Percentiles rank a stretch among this genome's conserved stretches.
phyloP scores from a whole-genome alignment of 208 protist genomes.

The Trichomonas tenax region DNA sequence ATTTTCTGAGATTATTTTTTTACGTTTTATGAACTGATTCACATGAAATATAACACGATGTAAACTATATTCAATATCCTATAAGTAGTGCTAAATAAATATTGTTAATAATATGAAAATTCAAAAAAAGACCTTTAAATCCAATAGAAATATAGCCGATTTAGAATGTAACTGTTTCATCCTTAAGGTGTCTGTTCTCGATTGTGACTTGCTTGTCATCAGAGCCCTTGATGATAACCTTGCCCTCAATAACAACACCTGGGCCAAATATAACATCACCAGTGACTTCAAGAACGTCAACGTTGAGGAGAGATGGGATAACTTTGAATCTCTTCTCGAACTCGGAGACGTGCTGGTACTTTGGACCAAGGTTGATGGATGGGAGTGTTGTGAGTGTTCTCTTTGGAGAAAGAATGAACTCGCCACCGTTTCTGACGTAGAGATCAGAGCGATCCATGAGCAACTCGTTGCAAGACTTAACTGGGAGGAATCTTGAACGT shows the following conservation, averaged over 20 bases:
- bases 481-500: slow-evolving; percentile 82
- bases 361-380: not conserved
- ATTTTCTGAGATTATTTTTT: too few species aligned
- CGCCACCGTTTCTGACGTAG: slow-evolving; percentile 18
- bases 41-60: too few species aligned
- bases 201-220: not conserved
- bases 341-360: not conserved
- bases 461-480: slow-evolving; percentile 81
- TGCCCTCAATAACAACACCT: not conserved
- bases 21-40: too few species aligned
- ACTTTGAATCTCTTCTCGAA: not conserved
- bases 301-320: not conserved
- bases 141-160: not conserved
- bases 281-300: not conserved
- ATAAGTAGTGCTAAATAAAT: too few species aligned
- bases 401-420: not conserved
- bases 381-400: not conserved
- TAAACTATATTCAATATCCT: too few species aligned
- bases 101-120: too few species aligned
- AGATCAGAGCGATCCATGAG: slow-evolving; percentile 53
- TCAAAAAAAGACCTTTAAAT: too few species aligned
- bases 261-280: slow-evolving; percentile 3
- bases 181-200: not conserved
- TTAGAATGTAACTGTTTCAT: not conserved
- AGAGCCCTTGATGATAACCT: not conserved